Percentiles rank a stretch among this genome's conserved stretches.
These are phyloP conservation scores for Excoecaria agallocha DNA, from an alignment of 345 rosid species.

Conservation along the genomic window DNA sequence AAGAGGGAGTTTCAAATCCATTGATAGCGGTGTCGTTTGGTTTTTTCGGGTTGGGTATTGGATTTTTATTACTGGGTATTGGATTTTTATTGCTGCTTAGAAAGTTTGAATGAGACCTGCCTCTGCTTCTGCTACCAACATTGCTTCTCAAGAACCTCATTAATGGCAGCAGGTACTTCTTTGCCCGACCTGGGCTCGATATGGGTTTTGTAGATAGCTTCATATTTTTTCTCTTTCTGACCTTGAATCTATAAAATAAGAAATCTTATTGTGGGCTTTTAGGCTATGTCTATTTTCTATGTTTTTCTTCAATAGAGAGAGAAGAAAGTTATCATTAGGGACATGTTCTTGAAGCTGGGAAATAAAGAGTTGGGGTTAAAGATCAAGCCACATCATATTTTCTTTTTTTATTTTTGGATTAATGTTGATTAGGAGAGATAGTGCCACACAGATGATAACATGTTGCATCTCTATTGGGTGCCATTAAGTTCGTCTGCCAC, in stretches of 20 bases:
- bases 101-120: constrained; percentile 66
- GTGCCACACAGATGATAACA: too few species aligned
- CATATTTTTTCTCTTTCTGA: constrained; percentile 30
- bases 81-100: constrained; percentile 30
- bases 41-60: constrained; percentile 17
- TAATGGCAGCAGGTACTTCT: constrained; percentile 79
- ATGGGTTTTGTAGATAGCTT: constrained; percentile 61
- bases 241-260: too few species aligned
- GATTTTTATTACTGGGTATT: too few species aligned
- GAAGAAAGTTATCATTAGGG: neutral
- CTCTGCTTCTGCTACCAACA: constrained; percentile 65
- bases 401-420: too few species aligned
- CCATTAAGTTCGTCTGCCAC: too few species aligned
- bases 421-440: too few species aligned
- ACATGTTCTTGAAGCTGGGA: neutral
- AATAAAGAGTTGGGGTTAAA: too few species aligned
- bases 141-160: constrained; percentile 77
- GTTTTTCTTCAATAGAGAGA: neutral
- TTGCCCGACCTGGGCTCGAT: constrained; percentile 88
- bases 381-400: too few species aligned
- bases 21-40: constrained; percentile 34
- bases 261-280: too few species aligned
- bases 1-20: constrained; percentile 43
- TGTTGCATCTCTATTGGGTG: too few species aligned
- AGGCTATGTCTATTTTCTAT: neutral